Percentiles rank a stretch among this genome's conserved stretches.
phyloP scores from a whole-genome alignment of 352 stramenopile genomes.

The Phytophthora multivora region DNA sequence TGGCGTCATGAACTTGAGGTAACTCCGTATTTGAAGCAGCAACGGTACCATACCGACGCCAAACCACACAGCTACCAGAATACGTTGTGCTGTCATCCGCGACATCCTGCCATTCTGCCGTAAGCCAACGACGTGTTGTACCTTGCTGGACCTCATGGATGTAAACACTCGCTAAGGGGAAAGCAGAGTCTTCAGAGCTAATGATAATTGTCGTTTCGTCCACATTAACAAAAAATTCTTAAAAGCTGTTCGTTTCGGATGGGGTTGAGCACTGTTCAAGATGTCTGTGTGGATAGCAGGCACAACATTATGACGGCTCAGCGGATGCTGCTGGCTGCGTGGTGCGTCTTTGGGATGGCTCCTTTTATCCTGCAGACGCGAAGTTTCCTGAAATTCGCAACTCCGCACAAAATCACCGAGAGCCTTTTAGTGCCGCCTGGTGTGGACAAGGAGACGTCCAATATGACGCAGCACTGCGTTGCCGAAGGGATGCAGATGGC shows the following conservation, averaged over 20 bases:
- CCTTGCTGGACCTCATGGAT: no score
- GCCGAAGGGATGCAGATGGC: slow-evolving; percentile 9
- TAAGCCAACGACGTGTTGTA: no score
- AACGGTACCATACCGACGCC: slow-evolving; percentile 16
- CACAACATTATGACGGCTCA: background rate
- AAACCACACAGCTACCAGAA: slow-evolving; percentile 16
- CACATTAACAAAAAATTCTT: background rate
- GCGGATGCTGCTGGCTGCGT: slow-evolving; percentile 4
- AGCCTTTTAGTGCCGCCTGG: background rate
- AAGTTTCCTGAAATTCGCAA: slow-evolving; percentile 23
- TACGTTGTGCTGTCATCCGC: background rate
- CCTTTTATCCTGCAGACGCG: slow-evolving; percentile 21
- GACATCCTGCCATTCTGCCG: no score
- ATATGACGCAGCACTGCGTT: slow-evolving; percentile 1
- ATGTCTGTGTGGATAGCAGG: background rate
- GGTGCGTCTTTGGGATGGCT: slow-evolving; percentile 8
- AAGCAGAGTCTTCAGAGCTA: no score
- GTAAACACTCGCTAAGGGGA: no score
- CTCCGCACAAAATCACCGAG: slow-evolving; percentile 20
- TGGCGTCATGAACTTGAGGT: slow-evolving; percentile 23
- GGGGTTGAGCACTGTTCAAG: background rate
- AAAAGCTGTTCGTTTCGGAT: background rate
- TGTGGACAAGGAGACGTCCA: background rate
- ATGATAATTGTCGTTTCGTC: background rate
- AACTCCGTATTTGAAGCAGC: slow-evolving; percentile 19